Evolutionary conservation across 495 filamentous ascomycete species (phyloP).

Genomic region (Rostrohypoxylon terebratum): DNA sequence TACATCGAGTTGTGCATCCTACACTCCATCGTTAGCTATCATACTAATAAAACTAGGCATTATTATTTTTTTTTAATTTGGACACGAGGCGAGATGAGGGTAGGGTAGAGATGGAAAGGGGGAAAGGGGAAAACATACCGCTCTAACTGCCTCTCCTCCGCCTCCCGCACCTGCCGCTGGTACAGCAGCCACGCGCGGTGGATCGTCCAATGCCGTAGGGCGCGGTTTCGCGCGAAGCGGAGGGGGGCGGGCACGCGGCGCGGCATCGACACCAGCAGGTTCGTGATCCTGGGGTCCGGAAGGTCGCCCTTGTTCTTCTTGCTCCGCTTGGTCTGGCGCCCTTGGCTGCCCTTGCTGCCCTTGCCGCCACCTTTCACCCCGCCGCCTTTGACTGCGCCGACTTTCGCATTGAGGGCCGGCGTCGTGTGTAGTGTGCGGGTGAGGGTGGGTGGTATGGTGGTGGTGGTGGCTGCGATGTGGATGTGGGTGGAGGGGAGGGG

Average conservation of each 20-base stretch:
- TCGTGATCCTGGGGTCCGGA: constrained; percentile 43
- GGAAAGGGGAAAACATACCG: constrained; percentile 47
- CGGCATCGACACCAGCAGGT: constrained; percentile 47
- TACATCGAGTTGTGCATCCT: constrained; percentile 80
- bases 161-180: constrained; percentile 70
- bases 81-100: not conserved
- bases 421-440: constrained; percentile 42
- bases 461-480: not conserved
- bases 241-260: constrained; percentile 73
- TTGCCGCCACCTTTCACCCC: too few relatives aligned
- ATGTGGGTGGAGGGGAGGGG: constrained; percentile 3
- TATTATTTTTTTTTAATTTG: too few relatives aligned
- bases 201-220: constrained; percentile 98
- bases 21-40: constrained; percentile 19
- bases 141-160: constrained; percentile 72
- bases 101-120: constrained; percentile 1
- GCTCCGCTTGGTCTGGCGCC: constrained; percentile 5
- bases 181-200: constrained; percentile 91
- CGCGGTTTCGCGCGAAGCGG: constrained; percentile 85
- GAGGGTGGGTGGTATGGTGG: not conserved
- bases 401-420: constrained; percentile 12
- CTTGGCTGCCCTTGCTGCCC: not conserved
- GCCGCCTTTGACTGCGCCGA: not conserved
- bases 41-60: too few relatives aligned
- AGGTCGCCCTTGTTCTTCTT: constrained; percentile 29